phyloP scores from a whole-genome alignment of 1,139 yeast genomes.

The Scheffersomyces segobiensis region DNA sequence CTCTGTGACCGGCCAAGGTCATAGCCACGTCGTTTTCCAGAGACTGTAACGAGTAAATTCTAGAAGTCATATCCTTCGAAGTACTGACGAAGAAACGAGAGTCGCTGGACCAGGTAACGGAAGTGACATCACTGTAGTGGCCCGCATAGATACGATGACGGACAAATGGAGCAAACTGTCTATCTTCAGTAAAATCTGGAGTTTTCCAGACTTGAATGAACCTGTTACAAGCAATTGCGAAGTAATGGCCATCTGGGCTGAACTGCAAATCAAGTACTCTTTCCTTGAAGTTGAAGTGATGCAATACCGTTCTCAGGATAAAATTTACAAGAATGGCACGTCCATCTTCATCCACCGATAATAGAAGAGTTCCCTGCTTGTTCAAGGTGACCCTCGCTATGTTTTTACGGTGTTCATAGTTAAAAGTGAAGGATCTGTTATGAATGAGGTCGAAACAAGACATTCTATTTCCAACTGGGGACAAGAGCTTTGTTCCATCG shows the following conservation, averaged over 20 bases:
- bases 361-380: slow-evolving; percentile 72
- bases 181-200: slow-evolving; percentile 68
- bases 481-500: slow-evolving; percentile 79
- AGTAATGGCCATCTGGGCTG: slow-evolving; percentile 84
- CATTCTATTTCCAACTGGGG: slow-evolving; percentile 95
- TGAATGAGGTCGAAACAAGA: slow-evolving; percentile 83
- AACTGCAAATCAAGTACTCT: slow-evolving; percentile 72
- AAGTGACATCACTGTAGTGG: slow-evolving; percentile 79
- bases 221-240: slow-evolving; percentile 83
- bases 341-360: slow-evolving; percentile 92
- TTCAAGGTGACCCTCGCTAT: slow-evolving; percentile 79
- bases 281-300: slow-evolving; percentile 91
- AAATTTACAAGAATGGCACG: slow-evolving; percentile 90
- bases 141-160: slow-evolving; percentile 91
- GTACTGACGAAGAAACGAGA: slow-evolving; percentile 84
- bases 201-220: slow-evolving; percentile 94
- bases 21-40: slow-evolving; percentile 81
- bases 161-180: slow-evolving; percentile 95
- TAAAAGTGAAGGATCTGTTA: slow-evolving; percentile 84
- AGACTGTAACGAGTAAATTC: slow-evolving; percentile 76
- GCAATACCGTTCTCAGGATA: slow-evolving; percentile 81
- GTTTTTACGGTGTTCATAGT: slow-evolving; percentile 89
- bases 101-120: slow-evolving; percentile 86
- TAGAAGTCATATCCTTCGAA: slow-evolving; percentile 86
- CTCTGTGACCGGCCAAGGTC: slow-evolving; percentile 91